phyloP scores from a whole-genome alignment of 2,329 filamentous ascomycete genomes.

The Ceratocystis cubensis region DNA sequence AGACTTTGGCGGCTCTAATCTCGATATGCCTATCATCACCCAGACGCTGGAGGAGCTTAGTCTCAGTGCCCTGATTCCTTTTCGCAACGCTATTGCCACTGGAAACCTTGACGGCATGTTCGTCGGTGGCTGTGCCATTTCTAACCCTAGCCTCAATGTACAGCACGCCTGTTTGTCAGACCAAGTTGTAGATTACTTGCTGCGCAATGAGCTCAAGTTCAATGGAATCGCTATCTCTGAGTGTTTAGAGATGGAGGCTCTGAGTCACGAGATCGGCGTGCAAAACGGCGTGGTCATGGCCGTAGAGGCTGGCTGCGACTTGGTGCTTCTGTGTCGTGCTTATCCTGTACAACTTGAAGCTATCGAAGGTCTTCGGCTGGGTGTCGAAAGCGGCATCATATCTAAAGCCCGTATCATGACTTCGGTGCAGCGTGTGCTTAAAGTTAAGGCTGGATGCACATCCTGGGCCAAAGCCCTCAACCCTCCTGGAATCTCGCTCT shows the following conservation, averaged over 20 bases:
- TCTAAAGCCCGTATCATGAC: conserved; percentile 65
- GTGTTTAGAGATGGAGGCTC: conserved; percentile 90
- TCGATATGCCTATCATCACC: conserved; percentile 90
- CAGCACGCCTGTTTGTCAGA: conserved; percentile 91
- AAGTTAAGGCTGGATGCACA: conserved; percentile 72
- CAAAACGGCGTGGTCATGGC: conserved; percentile 96
- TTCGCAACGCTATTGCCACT: conserved; percentile 75
- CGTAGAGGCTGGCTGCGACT: conserved; percentile 86
- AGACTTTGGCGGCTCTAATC: conserved; percentile 78
- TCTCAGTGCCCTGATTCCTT: conserved; percentile 81
- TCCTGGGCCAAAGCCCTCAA: conserved; percentile 88
- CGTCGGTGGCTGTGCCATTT: conserved; percentile 86
- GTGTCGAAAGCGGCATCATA: conserved; percentile 82
- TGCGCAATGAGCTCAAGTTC: conserved; percentile 81
- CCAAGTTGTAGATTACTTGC: conserved; percentile 79
- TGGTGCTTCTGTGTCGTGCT: conserved; percentile 77
- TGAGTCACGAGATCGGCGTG: conserved; percentile 93
- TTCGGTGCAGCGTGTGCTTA: conserved; percentile 65
- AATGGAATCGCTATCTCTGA: conserved; percentile 89
- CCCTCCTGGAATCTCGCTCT: conserved; percentile 61
- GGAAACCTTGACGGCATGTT: conserved; percentile 85
- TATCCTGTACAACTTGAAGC: conserved; percentile 85
- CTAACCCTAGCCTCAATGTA: conserved; percentile 81
- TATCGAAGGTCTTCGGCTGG: conserved; percentile 76
- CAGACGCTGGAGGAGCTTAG: conserved; percentile 88